Conservation (phyloP, 2,329 filamentous ascomycete genomes). For the Rhytidhysteron rufulum region DNA sequence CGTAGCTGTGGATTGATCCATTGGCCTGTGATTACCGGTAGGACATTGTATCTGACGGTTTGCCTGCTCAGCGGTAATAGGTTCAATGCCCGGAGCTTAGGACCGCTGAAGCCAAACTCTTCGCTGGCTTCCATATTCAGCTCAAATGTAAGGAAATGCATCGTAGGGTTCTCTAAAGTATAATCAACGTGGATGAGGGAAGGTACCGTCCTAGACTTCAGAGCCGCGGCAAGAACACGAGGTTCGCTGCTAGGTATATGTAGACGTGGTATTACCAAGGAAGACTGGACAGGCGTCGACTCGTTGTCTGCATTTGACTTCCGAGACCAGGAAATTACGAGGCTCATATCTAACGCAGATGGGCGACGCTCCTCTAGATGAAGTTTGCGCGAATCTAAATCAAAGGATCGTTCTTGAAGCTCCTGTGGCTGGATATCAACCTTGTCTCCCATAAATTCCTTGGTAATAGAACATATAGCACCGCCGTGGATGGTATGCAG, state of each 20-base stretch:
- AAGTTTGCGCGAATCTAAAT: conserved; percentile 69
- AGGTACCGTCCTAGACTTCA: conserved; percentile 24
- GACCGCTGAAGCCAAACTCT: conserved; percentile 86
- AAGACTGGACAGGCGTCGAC: conserved; percentile 38
- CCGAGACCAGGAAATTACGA: conserved; percentile 76
- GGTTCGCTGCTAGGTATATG: conserved; percentile 80
- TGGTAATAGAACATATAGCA: conserved; percentile 51
- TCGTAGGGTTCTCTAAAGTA: conserved; percentile 88
- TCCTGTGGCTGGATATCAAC: conserved; percentile 59
- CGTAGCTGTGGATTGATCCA: conserved; percentile 73
- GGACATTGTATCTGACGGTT: conserved; percentile 67
- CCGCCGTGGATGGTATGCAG: conserved; percentile 60
- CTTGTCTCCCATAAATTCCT: conserved; percentile 22
- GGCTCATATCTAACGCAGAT: conserved; percentile 67
- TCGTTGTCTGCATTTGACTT: conserved; percentile 29
- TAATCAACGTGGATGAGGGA: conserved; percentile 48
- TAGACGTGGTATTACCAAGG: conserved; percentile 74
- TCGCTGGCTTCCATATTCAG: conserved; percentile 89
- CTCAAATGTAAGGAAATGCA: conserved; percentile 91
- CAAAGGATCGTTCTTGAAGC: conserved; percentile 69
- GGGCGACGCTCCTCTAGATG: conserved; percentile 78
- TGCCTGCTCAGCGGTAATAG: conserved; percentile 78
- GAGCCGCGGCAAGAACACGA: conserved; percentile 63
- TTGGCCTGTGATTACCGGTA: conserved; percentile 59
- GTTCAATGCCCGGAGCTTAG: conserved; percentile 76